These are phyloP conservation scores for Colletotrichum sp. DNA, from an alignment of 2,329 filamentous ascomycete species.

Conservation along the genomic window DNA sequence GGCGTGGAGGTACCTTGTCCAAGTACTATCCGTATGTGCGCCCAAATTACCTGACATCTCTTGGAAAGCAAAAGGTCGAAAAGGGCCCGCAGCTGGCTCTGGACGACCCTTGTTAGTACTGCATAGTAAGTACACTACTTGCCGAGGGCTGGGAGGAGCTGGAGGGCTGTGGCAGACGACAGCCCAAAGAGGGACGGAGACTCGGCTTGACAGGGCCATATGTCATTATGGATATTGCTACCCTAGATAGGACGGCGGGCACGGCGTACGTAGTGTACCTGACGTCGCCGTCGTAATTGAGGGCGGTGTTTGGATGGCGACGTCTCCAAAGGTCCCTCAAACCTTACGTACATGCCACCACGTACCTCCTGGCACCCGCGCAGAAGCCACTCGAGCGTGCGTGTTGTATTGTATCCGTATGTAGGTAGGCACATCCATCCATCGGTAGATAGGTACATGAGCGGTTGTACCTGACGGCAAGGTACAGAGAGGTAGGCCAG, in stretches of 20 bases:
- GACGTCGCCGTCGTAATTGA: constrained; percentile 14
- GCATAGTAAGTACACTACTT: too few species aligned
- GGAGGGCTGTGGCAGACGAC: neutral
- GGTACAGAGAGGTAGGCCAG: neutral
- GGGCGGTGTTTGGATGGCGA: constrained; percentile 15
- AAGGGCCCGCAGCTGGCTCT: neutral
- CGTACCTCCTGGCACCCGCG: neutral
- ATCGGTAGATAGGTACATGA: neutral
- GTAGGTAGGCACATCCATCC: neutral
- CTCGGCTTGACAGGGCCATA: constrained; percentile 18
- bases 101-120: neutral
- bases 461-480: neutral
- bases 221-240: constrained; percentile 18
- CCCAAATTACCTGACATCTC: neutral
- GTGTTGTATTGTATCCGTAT: neutral
- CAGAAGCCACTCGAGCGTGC: neutral
- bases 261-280: neutral
- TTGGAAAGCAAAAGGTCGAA: neutral
- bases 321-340: constrained; percentile 2
- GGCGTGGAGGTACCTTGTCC: neutral
- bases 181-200: neutral
- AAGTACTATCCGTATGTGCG: neutral
- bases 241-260: neutral
- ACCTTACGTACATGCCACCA: constrained; percentile 10
- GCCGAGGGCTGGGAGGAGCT: neutral